Evolutionary conservation across 2,329 filamentous ascomycete genomes (phyloP).

Genomic region (Sporothrix protearum): DNA sequence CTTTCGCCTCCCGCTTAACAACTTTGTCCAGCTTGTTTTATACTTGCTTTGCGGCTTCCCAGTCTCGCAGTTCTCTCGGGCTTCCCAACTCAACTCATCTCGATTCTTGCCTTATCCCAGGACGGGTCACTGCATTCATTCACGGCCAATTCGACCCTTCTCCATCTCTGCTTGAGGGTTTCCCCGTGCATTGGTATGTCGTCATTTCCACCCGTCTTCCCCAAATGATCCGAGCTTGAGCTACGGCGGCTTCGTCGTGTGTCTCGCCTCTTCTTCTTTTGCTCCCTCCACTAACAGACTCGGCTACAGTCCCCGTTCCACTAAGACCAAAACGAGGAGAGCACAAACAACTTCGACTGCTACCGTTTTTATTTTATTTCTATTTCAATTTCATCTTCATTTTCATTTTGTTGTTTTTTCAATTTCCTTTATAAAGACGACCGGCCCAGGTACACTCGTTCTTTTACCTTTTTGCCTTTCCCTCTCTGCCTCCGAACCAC

Average conservation of each 20-base stretch:
- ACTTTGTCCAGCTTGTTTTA: background rate
- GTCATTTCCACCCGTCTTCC: background rate
- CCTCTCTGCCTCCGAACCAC: background rate
- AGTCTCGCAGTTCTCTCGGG: background rate
- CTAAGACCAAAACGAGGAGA: background rate
- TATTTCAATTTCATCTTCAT: background rate
- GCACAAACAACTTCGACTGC: background rate
- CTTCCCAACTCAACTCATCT: no score
- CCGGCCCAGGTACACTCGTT: background rate
- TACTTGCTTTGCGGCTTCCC: background rate
- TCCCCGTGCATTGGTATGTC: background rate
- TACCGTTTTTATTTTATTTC: background rate
- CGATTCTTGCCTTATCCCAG: background rate
- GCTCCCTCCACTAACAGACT: background rate
- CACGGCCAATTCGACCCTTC: background rate
- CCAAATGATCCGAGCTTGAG: background rate
- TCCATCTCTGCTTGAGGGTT: background rate
- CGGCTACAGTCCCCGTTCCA: background rate
- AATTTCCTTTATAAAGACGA: background rate
- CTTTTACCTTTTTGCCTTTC: background rate
- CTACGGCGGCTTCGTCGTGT: no score
- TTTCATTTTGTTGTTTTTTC: background rate
- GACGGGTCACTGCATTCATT: background rate
- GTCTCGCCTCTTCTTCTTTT: background rate
- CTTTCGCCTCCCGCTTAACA: background rate